phyloP scores from a whole-genome alignment of 352 stramenopile genomes.

The Phytopythium boreale region DNA sequence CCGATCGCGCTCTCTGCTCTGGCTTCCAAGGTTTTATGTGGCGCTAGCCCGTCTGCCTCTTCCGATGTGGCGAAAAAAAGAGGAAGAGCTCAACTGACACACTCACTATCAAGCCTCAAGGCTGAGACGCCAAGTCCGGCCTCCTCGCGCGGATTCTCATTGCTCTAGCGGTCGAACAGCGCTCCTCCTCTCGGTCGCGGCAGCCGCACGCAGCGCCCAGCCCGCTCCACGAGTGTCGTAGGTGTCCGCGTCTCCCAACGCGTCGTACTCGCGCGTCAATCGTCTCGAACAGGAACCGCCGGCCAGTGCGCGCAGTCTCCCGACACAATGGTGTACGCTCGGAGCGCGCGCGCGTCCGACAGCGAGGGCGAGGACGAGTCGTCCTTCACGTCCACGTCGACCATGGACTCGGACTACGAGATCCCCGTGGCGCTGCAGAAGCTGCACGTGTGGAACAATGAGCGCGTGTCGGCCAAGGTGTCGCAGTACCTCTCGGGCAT shows the following conservation, averaged over 20 bases:
- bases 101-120: background rate
- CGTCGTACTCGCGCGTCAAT: background rate
- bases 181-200: background rate
- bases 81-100: background rate
- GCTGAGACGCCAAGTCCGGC: background rate
- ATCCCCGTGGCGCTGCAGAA: constrained; percentile 66
- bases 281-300: background rate
- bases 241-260: background rate
- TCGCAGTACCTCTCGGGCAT: constrained; percentile 58
- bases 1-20: background rate
- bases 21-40: constrained; percentile 8
- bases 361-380: constrained; percentile 48
- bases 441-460: constrained; percentile 59
- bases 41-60: constrained; percentile 5
- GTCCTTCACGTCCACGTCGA: constrained; percentile 78
- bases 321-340: constrained; percentile 16
- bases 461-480: constrained; percentile 63
- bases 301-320: background rate
- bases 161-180: background rate
- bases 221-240: background rate
- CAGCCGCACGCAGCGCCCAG: background rate
- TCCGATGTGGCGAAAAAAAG: background rate
- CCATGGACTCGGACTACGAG: constrained; percentile 85
- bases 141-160: background rate
- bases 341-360: constrained; percentile 11